Evolutionary conservation across 2,329 filamentous ascomycete species (phyloP), one percentile per base, ranked within the genome.

Genomic region (Colletotrichum camelliae): DNA sequence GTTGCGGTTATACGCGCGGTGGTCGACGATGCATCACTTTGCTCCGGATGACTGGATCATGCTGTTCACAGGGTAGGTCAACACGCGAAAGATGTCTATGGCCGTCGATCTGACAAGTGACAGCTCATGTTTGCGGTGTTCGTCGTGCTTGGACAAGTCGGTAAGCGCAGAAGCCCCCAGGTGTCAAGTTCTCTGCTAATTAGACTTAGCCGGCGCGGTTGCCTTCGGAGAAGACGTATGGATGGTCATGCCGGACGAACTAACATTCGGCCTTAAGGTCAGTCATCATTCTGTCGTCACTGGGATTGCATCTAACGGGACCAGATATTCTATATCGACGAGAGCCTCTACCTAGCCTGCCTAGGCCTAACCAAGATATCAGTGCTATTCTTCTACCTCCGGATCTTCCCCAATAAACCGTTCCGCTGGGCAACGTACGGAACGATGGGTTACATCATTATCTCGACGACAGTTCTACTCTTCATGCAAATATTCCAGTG

Each of bases 1-100:
- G 37, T 62, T 87, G 27, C 81, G 86, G n/a, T 71, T 87, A 5
- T 86, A 82, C 62, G 81, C 81, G 18, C 80, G 86, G 15, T 84
- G 83, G 83, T 80, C 74, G 43, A 82, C 80, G 7, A 76, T 80
- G 8, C 77, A 80, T 7, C 75, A 79, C 7, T 81, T 84, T 27
- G 83, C 82, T 31, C 18, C 82, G 6, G 86, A 88, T 64, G 86
- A 88, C 76, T 86, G 84, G 77, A 78, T 86, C 21, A 84, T 86
- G 80, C 76, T 84, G 6, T 76, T 79, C n/a, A 81, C 83, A 21
- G 79, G 72, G 84, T 86, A 79, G 55, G 83, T 73, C 37, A 18
- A 6, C 5, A 6, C 2, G 5, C 9, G 13, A 27, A 4, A 15
- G 2, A 37, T 5, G 33, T 16, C 5, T 24, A 52, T 5, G 39